Evolutionary conservation across 1,284 basidiomycete genomes (phyloP).

Genomic region (Schizophyllum commune): DNA sequence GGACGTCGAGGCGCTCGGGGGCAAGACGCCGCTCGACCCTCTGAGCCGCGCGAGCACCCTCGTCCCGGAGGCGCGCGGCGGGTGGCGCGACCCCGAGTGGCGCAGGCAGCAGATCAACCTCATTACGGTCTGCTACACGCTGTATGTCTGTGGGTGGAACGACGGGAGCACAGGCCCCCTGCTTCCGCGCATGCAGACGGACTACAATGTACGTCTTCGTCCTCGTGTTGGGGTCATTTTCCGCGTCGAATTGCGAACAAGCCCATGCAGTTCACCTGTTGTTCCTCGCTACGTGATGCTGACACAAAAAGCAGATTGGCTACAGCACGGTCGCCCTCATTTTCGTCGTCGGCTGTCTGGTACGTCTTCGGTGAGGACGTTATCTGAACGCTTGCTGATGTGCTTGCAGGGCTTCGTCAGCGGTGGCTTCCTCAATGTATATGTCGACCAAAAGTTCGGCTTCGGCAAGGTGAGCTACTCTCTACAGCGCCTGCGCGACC

Average conservation of each 20-base stretch:
- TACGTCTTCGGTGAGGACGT: slow-evolving; percentile 1
- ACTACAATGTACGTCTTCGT: not conserved
- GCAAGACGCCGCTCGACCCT: not conserved
- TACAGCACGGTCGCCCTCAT: slow-evolving; percentile 44
- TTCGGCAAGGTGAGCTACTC: slow-evolving; percentile 40
- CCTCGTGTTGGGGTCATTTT: not conserved
- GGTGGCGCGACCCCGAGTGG: not conserved
- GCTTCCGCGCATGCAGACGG: not conserved
- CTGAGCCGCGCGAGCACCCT: slow-evolving; percentile 1
- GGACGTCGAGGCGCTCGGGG: not conserved
- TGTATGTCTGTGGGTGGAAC: slow-evolving; percentile 51
- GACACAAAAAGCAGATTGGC: slow-evolving; percentile 23
- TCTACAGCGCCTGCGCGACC: not conserved
- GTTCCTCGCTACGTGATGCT: not conserved
- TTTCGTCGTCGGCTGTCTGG: slow-evolving; percentile 47
- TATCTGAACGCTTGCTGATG: slow-evolving; percentile 1
- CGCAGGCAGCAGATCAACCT: slow-evolving; percentile 24
- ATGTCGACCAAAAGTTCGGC: slow-evolving; percentile 41
- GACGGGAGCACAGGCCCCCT: slow-evolving; percentile 37
- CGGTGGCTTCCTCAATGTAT: slow-evolving; percentile 41
- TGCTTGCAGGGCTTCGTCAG: slow-evolving; percentile 36
- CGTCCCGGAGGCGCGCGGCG: not conserved
- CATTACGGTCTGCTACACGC: slow-evolving; percentile 29
- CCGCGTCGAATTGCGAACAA: slow-evolving; percentile 36
- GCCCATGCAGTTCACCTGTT: slow-evolving; percentile 20